phyloP scores from a whole-genome alignment of 495 filamentous ascomycete species.

The Lasiosphaeris hirsuta region DNA sequence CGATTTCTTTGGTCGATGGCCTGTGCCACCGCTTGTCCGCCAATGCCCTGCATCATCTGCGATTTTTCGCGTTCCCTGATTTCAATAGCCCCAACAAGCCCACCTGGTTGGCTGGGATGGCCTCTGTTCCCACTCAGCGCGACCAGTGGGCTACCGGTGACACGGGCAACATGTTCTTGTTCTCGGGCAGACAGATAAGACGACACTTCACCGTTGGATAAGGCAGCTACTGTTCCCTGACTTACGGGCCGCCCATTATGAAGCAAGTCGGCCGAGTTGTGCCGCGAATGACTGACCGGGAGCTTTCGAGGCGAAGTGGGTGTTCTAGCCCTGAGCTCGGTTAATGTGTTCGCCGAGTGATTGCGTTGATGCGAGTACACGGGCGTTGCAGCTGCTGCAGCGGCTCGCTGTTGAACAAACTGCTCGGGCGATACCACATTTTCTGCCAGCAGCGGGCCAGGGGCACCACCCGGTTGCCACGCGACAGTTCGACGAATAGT shows the following conservation, averaged over 20 bases:
- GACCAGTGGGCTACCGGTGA: slow-evolving; percentile 80
- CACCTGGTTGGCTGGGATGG: slow-evolving; percentile 49
- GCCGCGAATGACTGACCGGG: slow-evolving; percentile 45
- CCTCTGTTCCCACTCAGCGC: slow-evolving; percentile 59
- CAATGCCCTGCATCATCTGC: slow-evolving; percentile 66
- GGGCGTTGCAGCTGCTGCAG: slow-evolving; percentile 41
- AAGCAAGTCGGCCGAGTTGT: slow-evolving; percentile 36
- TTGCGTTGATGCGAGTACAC: slow-evolving; percentile 58
- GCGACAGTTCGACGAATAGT: slow-evolving; percentile 58
- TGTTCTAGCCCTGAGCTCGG: slow-evolving; percentile 43
- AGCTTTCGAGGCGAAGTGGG: slow-evolving; percentile 33
- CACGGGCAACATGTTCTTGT: slow-evolving; percentile 86
- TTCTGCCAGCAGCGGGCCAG: slow-evolving; percentile 36
- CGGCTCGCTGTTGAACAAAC: slow-evolving; percentile 81
- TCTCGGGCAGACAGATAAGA: slow-evolving; percentile 82
- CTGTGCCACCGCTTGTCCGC: slow-evolving; percentile 70
- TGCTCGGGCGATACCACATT: slow-evolving; percentile 61
- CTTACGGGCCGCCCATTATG: slow-evolving; percentile 27
- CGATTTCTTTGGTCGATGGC: slow-evolving; percentile 75
- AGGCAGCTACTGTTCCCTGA: slow-evolving; percentile 31
- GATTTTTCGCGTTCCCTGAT: slow-evolving; percentile 70
- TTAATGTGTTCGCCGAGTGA: slow-evolving; percentile 51
- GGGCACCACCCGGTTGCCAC: slow-evolving; percentile 72
- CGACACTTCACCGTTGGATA: slow-evolving; percentile 51
- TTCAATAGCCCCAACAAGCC: slow-evolving; percentile 74